Base-by-base conservation (phyloP, 2,329 filamentous ascomycete genomes). In the Epichloe amarillans region DNA sequence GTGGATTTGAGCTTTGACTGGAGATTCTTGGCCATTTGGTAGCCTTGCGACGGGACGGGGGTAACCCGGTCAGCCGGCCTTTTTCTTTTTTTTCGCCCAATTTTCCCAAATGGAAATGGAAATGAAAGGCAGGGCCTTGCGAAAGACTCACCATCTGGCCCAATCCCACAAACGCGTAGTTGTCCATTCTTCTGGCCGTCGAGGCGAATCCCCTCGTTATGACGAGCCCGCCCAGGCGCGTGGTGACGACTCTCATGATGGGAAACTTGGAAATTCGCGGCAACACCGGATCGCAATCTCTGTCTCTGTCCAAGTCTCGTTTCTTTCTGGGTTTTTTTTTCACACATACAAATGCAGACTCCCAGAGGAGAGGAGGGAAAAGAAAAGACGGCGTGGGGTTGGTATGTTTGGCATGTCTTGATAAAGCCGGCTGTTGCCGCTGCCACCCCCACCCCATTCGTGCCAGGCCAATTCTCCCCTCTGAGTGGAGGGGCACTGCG, bases 1-100 rank as follows among this genome's bases (percentile, higher is more conserved):
- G 61, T 66, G 1, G 75, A 66, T 30, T 67, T 60, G 36, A 81
- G 68, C 62, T 79, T 80, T 35, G 74, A 68, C 62, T 79, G 77
- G 4, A 82, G 71, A 61, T 81, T 82, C 65, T 73, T 76, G 54
- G 77, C 78, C 78, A 82, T 81, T 67, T 79, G 77, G 58, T 75
- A 80, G 41, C 78, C 78, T 77, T 80, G 47, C 5, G 41, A 21
- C 15, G 7, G 35, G 10, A 49, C 30, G 12, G 12, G 21, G 23
- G 23, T 26, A 4, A 15, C 14, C 36, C 36, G 14, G 36, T 38
- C 12, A 38, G 36, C 36, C 12, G 6, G 26, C 26, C 2, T 3
- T 26, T 26, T 26, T 15, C 4, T 37, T 37, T 37, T 15, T 4
- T 37, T 15, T 4, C 3, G 23, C 26, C 26, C 26, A 26, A 3